A percentile compares a stretch with the other conserved stretches of the same genome.
phyloP scores from a whole-genome alignment of 2,329 filamentous ascomycete genomes.

The Colletotrichum sp. region DNA sequence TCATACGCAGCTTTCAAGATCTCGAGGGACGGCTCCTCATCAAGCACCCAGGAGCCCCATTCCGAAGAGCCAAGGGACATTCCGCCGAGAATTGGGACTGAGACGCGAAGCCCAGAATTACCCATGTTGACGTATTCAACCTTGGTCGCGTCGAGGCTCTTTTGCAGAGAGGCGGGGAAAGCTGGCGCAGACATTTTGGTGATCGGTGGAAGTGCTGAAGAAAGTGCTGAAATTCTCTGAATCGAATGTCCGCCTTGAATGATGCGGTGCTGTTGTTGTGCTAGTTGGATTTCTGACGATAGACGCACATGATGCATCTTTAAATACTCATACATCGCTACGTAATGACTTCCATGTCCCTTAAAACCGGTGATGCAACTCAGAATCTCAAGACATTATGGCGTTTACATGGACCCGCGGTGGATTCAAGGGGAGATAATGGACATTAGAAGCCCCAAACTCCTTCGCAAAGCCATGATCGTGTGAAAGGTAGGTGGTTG shows the following conservation, averaged over 20 bases:
- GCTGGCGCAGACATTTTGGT: not conserved
- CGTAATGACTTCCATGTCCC: not conserved
- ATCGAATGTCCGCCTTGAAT: not conserved
- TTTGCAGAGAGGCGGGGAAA: constrained; percentile 2
- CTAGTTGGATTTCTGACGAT: not conserved
- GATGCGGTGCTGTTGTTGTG: not conserved
- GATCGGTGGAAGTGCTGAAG: too few species aligned
- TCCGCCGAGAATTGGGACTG: constrained; percentile 12
- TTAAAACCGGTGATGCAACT: not conserved
- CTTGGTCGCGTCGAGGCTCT: constrained; percentile 38
- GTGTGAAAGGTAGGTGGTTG: not conserved
- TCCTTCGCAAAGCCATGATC: not conserved
- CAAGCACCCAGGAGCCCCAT: constrained; percentile 13
- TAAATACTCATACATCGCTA: not conserved
- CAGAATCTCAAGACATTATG: not conserved
- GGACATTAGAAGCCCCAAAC: not conserved
- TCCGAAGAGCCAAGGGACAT: constrained; percentile 21
- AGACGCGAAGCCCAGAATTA: constrained; percentile 12
- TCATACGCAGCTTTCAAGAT: constrained; percentile 22
- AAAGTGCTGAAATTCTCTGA: not conserved
- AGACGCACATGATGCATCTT: not conserved
- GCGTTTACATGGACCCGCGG: not conserved
- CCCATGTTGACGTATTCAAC: constrained; percentile 46
- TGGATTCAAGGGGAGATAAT: not conserved
- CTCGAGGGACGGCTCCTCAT: constrained; percentile 6